These are phyloP conservation scores for Martensiomyces pterosporus DNA, from an alignment of 192 early-diverging fungal species.

Conservation along the genomic window DNA sequence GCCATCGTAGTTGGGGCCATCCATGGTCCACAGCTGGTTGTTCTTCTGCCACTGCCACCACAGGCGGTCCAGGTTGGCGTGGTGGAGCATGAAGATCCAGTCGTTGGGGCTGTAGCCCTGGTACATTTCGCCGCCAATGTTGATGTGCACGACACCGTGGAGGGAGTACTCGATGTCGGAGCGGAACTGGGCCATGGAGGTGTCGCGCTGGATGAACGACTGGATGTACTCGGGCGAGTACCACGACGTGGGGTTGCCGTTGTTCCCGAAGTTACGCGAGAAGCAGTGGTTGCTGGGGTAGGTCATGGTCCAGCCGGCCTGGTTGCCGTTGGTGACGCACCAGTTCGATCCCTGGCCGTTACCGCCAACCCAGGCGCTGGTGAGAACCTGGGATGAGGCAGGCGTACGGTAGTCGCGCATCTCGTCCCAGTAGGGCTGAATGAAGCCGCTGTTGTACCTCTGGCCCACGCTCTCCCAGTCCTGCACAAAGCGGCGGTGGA, in stretches of 20 bases:
- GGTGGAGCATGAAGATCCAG: slow-evolving; percentile 53
- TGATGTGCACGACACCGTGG: slow-evolving; percentile 48
- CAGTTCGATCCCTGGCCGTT: slow-evolving; percentile 37
- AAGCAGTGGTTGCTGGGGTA: slow-evolving; percentile 47
- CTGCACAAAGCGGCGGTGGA: slow-evolving; percentile 51
- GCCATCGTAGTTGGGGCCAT: slow-evolving; percentile 37
- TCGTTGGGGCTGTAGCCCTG: slow-evolving; percentile 48
- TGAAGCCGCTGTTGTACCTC: slow-evolving; percentile 27
- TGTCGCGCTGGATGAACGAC: slow-evolving; percentile 33
- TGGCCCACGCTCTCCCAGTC: slow-evolving; percentile 49
- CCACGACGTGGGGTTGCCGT: slow-evolving; percentile 32
- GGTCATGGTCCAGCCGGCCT: slow-evolving; percentile 39
- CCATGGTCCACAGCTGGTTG: slow-evolving; percentile 37
- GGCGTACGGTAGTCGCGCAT: slow-evolving; percentile 46
- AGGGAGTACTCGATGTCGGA: slow-evolving; percentile 44
- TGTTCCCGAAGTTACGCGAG: slow-evolving; percentile 45
- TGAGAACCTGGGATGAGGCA: slow-evolving; percentile 30
- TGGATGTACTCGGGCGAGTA: slow-evolving; percentile 49
- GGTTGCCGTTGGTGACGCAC: slow-evolving; percentile 39
- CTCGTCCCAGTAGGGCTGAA: slow-evolving; percentile 54
- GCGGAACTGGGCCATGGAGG: slow-evolving; percentile 40
- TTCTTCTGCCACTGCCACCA: slow-evolving; percentile 52
- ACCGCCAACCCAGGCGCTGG: slow-evolving; percentile 46
- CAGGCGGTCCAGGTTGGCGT: slow-evolving; percentile 50
- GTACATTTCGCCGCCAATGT: slow-evolving; percentile 52